Base-by-base conservation (phyloP, 225 moss, liverwort and hornwort genomes). In the Sphagnum contortum region DNA sequence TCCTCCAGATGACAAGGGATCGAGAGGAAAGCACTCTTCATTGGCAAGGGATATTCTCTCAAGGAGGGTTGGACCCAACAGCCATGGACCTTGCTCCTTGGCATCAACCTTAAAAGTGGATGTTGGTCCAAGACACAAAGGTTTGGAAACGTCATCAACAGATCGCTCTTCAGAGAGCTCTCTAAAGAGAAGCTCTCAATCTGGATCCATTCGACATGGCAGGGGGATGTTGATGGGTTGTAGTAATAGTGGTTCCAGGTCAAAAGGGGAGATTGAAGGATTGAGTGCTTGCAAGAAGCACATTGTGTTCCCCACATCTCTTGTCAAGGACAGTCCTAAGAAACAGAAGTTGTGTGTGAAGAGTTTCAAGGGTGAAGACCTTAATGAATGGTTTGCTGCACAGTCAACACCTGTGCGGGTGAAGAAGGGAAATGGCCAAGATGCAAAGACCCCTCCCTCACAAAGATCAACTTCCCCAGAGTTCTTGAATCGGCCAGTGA, bases 1-100 rank as follows among this genome's bases (percentile, higher is more conserved):
- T 13, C 5, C 55, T 0, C 75, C 69, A 48, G 71, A 72, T 2
- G 72, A 72, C 63, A 64, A 72, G 49, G 74, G 77, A 3, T 74
- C 77, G 6, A 73, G 71, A 4, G 52, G 53, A 6, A 57, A 75
- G 63, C 74, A 80, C 74, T 11, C 72, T 6, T 13, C 61, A 64
- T 53, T 68, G 45, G 29, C 73, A n/a, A 75, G 82, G 0, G 68
- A 80, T 3, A 77, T 77, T 50, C 80, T 83, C 47, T 68, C 80
- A 9, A 74, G 80, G 12, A 54, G 83, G 57, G 72, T 83, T 44
- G 72, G 70, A 3, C 74, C 75, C 12, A 77, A 72, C 13, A 9
- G 61, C 3, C 71, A 71, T 29, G 71, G 71, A 45, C 61, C 76
- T 12, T 68, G 70, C 2, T 60, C 71, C 9, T 13, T 70, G 13